Evolutionary conservation across 306 rosid genomes (phyloP), one percentile per base, ranked within the genome.

Genomic region (Arachis stenosperma): DNA sequence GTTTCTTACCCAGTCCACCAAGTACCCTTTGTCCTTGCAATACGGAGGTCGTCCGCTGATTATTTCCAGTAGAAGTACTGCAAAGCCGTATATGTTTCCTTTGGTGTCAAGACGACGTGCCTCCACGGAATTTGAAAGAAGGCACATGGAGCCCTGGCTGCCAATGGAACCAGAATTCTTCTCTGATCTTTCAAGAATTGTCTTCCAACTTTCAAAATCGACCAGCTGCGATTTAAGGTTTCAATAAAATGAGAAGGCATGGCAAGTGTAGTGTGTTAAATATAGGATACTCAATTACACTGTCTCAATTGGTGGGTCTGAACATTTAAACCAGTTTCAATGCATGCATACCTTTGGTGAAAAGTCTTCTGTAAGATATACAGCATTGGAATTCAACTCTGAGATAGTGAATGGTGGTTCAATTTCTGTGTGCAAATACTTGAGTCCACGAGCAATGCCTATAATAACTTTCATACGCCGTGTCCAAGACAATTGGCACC

Each of bases 131-230:
- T 79, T 95, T 65, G 95, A 89, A 83, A 88, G 91, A 64, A 88
- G 70, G 70, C 92, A 89, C 61, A 75, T 78, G 39, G 83, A 63
- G 53, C 97, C 97, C 80, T 89, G 90, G 79, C 84, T 79, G 64
- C 84, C 79, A 59, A 95, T 82, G 14, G 90, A 74, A 70, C 92
- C 96, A 1, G 96, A 87, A 70, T 84, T 87, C 71, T 80, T 88
- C 72, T 90, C 98, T 37, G 92, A 88, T 84, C 98, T 90, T 59
- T 86, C 88, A 64, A 95, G 88, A 83, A 95, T 90, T 52, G 89
- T 81, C 85, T 95, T 91, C 97, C 98, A 95, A 82, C 96, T 85
- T 79, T 95, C 99, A 65, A 95, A 95, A 81, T 95, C 98, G 80
- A 95, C 99, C 66, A 95, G 80, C 98, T 95, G 84, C 80, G 82